These are phyloP conservation scores for Magnusiomyces suaveolens DNA, from an alignment of 1,139 yeast species.

Conservation along the genomic window DNA sequence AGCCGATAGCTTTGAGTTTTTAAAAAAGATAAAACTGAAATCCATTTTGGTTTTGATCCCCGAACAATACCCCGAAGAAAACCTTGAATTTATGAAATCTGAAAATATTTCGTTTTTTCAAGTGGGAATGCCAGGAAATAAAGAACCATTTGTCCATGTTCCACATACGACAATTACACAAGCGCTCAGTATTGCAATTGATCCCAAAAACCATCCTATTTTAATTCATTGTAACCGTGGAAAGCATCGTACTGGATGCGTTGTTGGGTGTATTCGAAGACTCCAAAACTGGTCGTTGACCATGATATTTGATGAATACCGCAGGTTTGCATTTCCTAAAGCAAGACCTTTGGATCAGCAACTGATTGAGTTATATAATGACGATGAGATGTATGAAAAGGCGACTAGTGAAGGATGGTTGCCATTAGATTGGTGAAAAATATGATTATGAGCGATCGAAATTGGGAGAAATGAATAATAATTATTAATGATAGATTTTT, in stretches of 20 bases:
- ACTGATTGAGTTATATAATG: conserved; percentile 81
- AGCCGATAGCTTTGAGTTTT: conserved; percentile 64
- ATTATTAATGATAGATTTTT: too few species aligned
- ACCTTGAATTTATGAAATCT: conserved; percentile 49
- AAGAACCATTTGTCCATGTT: conserved; percentile 83
- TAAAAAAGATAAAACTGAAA: conserved; percentile 52
- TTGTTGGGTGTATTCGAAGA: conserved; percentile 83
- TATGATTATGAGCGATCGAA: too few species aligned
- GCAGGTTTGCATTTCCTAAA: conserved; percentile 90
- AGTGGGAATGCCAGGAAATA: conserved; percentile 90
- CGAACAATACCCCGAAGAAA: conserved; percentile 80
- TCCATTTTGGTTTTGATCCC: conserved; percentile 79
- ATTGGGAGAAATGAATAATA: too few species aligned
- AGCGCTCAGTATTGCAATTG: conserved; percentile 69
- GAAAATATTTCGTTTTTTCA: conserved; percentile 56
- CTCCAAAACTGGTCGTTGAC: conserved; percentile 88
- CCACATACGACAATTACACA: conserved; percentile 67
- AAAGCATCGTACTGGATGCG: conserved; percentile 91
- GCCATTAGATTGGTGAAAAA: conserved; percentile 62
- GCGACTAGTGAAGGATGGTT: conserved; percentile 49
- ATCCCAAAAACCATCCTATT: conserved; percentile 83
- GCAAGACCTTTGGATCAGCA: conserved; percentile 93
- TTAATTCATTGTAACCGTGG: conserved; percentile 93
- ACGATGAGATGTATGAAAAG: conserved; percentile 44
- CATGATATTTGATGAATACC: conserved; percentile 87